Evolutionary conservation across 148 eudicot species (phyloP).

Genomic region (Rhododendron griersonianum): DNA sequence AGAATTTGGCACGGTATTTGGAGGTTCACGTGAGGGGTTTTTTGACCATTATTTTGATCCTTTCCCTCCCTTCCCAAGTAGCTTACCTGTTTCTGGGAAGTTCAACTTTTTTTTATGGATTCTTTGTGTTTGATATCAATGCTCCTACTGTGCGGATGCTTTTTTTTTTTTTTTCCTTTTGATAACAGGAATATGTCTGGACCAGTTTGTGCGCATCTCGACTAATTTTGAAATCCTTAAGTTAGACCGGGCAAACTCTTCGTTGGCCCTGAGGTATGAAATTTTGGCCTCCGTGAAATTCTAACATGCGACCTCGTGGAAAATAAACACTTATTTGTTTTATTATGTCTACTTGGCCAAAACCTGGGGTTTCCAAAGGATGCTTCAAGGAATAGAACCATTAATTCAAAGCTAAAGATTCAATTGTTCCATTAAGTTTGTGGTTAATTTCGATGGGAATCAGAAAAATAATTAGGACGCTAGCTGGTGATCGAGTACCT

Average conservation of each 20-base stretch:
- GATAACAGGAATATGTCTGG: background rate
- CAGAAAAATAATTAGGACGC: background rate
- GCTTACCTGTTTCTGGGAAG: conserved; percentile 2
- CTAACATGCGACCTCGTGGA: background rate
- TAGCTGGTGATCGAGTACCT: background rate
- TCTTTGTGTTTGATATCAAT: background rate
- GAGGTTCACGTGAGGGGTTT: conserved; percentile 22
- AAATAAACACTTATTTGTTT: background rate
- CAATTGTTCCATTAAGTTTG: background rate
- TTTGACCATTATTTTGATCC: conserved; percentile 31
- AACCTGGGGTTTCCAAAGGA: background rate
- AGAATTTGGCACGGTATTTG: conserved; percentile 22
- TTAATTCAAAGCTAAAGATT: too few relatives aligned
- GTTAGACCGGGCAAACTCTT: background rate
- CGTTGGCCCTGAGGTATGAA: background rate
- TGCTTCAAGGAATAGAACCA: background rate
- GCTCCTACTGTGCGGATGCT: background rate
- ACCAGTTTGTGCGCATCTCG: background rate
- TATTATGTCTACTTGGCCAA: background rate
- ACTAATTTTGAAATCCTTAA: too few relatives aligned
- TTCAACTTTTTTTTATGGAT: background rate
- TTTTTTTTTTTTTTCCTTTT: too few relatives aligned
- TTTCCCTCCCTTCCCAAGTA: background rate
- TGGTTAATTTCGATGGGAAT: too few relatives aligned
- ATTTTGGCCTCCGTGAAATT: background rate